phyloP scores from a whole-genome alignment of 345 rosid species.

The Alliaria petiolata region DNA sequence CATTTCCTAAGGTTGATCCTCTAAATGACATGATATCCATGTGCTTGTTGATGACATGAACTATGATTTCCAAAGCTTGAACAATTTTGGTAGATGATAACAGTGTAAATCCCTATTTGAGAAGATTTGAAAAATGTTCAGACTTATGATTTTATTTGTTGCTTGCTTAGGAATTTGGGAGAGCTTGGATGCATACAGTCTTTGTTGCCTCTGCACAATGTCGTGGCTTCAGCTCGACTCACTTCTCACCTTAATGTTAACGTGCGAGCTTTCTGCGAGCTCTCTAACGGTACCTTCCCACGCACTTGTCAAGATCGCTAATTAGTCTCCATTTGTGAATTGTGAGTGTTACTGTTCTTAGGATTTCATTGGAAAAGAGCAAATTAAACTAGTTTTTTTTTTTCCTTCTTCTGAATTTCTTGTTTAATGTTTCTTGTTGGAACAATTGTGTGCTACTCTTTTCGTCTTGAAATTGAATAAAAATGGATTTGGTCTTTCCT shows the following conservation, averaged over 20 bases:
- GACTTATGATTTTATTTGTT: background rate
- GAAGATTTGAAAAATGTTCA: background rate
- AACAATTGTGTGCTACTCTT: background rate
- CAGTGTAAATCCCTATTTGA: background rate
- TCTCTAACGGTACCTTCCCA: conserved; percentile 96
- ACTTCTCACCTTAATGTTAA: conserved; percentile 68
- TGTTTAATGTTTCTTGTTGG: background rate
- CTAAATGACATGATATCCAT: too few species aligned
- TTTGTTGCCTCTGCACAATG: conserved; percentile 60
- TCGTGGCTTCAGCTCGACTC: conserved; percentile 41
- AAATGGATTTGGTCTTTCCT: conserved; percentile 11
- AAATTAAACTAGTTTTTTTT: background rate
- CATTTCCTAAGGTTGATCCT: background rate
- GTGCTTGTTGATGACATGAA: too few species aligned
- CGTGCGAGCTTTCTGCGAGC: conserved; percentile 80
- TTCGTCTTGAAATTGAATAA: background rate
- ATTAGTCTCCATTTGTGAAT: conserved; percentile 77
- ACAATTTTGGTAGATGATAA: background rate
- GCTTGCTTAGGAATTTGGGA: conserved; percentile 61
- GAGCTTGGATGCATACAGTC: conserved; percentile 73
- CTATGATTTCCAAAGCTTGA: background rate
- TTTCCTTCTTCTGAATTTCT: background rate
- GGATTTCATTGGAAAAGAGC: conserved; percentile 33
- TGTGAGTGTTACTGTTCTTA: conserved; percentile 78
- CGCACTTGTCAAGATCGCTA: conserved; percentile 99